Evolutionary conservation across 2,329 filamentous ascomycete genomes (phyloP), one percentile per base, ranked within the genome.

Genomic region (Xylariomycetidae sp.): DNA sequence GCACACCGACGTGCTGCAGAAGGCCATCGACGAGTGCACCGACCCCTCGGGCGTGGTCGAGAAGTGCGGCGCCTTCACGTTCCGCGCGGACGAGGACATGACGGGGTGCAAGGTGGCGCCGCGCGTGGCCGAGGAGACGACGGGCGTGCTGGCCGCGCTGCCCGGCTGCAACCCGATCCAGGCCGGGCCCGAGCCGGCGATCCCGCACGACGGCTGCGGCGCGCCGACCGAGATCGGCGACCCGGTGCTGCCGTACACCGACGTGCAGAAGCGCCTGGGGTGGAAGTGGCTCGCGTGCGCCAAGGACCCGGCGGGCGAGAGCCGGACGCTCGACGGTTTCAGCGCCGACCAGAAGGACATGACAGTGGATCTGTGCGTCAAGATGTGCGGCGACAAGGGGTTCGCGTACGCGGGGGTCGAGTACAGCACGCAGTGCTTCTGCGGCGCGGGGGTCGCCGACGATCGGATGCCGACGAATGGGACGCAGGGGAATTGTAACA

Each of bases 241-340:
- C 7, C 55, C 54, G 6, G 38, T 56, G n/a, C 53, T 55, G 25
- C 63, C 61, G 33, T 72, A 57, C 50, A 66, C 61, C n/a, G 63
- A 73, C 37, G 50, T 69, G 12, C 68, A 62, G 3, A 45, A 45
- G 13, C 58, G 58, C 22, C 56, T 62, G 31, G 56, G 59, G 3
- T 79, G 71, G 66, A 55, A 53, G 15, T 77, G 76, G 45, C 43
- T 64, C n/a, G 72, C 72, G 22, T 79, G 74, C 48, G 72, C 66
- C 17, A 31, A 41, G 11, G 60, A 63, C 32, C 42, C 45, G 6
- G 42, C 40, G 5, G 50, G 51, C 14, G 40, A 51, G 36, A 15
- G 37, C 10, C 49, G 57, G 11, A 58, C 56, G 14, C 46, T 59
- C 1, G 19, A 41, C 6, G 49, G 45, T 2, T 29, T 35, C n/a